Evolutionary conservation across 495 filamentous ascomycete genomes (phyloP).

Genomic region (Friedmanniomyces simplex): DNA sequence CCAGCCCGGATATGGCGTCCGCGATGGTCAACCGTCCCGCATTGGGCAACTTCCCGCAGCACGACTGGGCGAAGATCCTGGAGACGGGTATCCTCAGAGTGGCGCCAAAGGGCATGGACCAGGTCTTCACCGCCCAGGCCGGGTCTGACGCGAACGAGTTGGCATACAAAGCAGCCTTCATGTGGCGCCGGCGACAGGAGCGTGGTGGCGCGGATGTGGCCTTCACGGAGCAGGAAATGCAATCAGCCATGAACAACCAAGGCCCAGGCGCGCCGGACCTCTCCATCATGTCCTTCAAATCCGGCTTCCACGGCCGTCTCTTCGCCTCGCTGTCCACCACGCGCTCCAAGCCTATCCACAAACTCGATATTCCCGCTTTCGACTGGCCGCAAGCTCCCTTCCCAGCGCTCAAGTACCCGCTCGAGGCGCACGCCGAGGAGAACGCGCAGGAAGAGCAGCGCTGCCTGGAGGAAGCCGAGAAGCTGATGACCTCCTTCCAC

Average conservation of each 20-base stretch:
- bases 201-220: conserved; percentile 70
- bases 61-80: conserved; percentile 79
- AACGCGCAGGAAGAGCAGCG: conserved; percentile 76
- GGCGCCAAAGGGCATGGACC: conserved; percentile 81
- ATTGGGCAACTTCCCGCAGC: conserved; percentile 88
- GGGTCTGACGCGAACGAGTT: conserved; percentile 97
- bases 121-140: conserved; percentile 94
- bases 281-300: conserved; percentile 88
- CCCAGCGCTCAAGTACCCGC: conserved; percentile 80
- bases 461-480: conserved; percentile 81
- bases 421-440: conserved; percentile 70
- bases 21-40: conserved; percentile 89
- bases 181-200: conserved; percentile 84
- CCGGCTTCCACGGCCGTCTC: conserved; percentile 89
- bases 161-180: conserved; percentile 99
- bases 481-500: conserved; percentile 71
- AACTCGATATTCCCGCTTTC: conserved; percentile 95
- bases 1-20: conserved; percentile 66
- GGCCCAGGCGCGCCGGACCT: conserved; percentile 70
- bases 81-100: conserved; percentile 79
- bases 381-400: conserved; percentile 97
- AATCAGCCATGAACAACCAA: conserved; percentile 75
- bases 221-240: conserved; percentile 74
- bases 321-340: conserved; percentile 91
- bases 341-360: conserved; percentile 94